Evolutionary conservation across 768 basidiomycete genomes (phyloP).

Genomic region (Tricholoma flavovirens): DNA sequence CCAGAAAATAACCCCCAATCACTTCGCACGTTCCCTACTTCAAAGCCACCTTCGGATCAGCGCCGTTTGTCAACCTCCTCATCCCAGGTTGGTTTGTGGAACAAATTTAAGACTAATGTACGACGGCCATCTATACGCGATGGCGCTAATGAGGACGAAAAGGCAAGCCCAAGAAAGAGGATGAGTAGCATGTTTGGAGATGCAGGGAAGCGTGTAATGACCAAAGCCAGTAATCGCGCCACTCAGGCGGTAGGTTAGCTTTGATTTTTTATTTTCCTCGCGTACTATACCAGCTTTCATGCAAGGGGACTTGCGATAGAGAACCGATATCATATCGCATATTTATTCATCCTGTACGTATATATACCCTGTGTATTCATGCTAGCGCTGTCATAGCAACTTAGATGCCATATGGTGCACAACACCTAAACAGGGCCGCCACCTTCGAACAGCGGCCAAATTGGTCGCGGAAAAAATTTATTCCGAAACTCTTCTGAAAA

Average conservation of each 20-base stretch:
- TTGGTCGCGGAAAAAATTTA: no score
- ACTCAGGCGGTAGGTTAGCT: slow-evolving; percentile 11
- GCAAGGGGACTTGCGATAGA: not conserved
- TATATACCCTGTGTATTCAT: not conserved
- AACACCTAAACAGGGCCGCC: no score
- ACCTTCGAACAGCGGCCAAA: no score
- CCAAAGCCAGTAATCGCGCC: slow-evolving; percentile 7
- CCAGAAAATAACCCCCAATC: not conserved
- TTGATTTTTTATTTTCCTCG: not conserved
- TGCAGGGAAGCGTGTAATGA: slow-evolving; percentile 7
- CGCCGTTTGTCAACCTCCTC: slow-evolving; percentile 7
- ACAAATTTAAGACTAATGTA: slow-evolving; percentile 30
- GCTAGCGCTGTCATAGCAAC: no score
- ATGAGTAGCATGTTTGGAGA: slow-evolving; percentile 6
- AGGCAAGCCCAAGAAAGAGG: slow-evolving; percentile 10
- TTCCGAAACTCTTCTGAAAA: no score
- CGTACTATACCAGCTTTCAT: not conserved
- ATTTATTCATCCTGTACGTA: not conserved
- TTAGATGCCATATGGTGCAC: no score
- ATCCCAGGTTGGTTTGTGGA: slow-evolving; percentile 28
- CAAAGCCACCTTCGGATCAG: slow-evolving; percentile 1
- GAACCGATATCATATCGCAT: not conserved
- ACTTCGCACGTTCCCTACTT: slow-evolving; percentile 1
- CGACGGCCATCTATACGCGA: slow-evolving; percentile 19
- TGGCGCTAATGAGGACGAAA: not conserved